Base-by-base conservation (phyloP, 2,329 filamentous ascomycete species). In the Clarireedia homoeocarpa region DNA sequence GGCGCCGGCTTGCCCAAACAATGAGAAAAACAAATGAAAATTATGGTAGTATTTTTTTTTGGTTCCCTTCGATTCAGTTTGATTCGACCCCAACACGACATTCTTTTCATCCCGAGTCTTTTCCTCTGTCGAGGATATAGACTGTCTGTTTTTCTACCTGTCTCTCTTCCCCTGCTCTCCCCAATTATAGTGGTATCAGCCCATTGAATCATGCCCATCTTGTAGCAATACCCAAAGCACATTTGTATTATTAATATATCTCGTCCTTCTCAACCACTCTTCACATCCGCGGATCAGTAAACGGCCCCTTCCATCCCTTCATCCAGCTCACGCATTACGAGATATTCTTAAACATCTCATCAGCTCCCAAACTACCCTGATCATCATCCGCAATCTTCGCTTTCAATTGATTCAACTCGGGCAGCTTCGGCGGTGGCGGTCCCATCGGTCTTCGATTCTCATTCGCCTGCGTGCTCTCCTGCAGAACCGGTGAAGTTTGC, bases 301-400 rank as follows among this genome's bases (percentile, higher is more conserved):
- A 51, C 53, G 24, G 40, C 34, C 45, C 60, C 58, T 60, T 60
- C 53, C 59, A 58, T 61, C 58, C 56, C 60, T 63, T 57, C 57
- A 59, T 47, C 63, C 60, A 56, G 57, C 59, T 15, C 15, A 42
- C 23, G 26, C 24, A 47, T 55, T 65, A 69, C 60, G 67, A 68
- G 53, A 70, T 70, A 59, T 70, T 67, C 56, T 68, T 69, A 57
- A 70, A 70, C 63, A 70, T 61, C n/a, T 70, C 68, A 15, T 62
- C 66, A 5, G 56, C 68, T 6, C 67, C 68, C 23, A 70, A 54
- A 42, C 65, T 65, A 39, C 66, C 66, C 45, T 63, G 63, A 53
- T 66, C 65, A 50, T 63, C 58, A 26, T 65, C 62, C 9, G 57
- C 54, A 51, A 70, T 63, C 56, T 63, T 65, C 15, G 66, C 63